phyloP scores from a whole-genome alignment of 345 rosid species.

The Rubroshorea leprosula region DNA sequence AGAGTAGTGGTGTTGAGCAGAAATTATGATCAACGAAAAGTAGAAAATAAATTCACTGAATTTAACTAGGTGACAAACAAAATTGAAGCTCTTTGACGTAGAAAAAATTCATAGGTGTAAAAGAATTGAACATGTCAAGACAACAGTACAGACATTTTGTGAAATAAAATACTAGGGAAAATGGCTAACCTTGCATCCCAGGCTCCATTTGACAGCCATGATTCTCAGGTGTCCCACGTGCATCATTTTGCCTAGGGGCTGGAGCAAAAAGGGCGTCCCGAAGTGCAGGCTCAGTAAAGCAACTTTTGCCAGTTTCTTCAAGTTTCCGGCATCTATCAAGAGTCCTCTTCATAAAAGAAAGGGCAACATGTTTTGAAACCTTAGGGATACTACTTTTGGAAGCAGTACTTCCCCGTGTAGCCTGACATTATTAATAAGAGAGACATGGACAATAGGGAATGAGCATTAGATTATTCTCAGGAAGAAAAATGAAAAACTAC shows the following conservation, averaged over 20 bases:
- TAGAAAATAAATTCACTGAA: constrained; percentile 5
- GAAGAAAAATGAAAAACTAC: too few species aligned
- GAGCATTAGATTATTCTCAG: too few species aligned
- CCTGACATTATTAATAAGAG: constrained; percentile 31
- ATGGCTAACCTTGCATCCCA: constrained; percentile 32
- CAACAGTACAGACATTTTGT: not conserved
- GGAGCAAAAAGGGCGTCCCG: constrained; percentile 37
- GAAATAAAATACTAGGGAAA: not conserved
- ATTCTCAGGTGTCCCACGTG: constrained; percentile 16
- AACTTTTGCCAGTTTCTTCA: constrained; percentile 49
- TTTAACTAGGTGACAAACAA: not conserved
- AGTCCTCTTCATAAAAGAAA: constrained; percentile 45
- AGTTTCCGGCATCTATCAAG: constrained; percentile 49
- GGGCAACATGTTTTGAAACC: constrained; percentile 46
- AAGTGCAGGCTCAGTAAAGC: constrained; percentile 47
- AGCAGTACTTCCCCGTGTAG: constrained; percentile 39
- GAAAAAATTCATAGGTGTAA: not conserved
- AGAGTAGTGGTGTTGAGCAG: not conserved
- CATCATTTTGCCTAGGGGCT: constrained; percentile 20
- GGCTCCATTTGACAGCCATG: constrained; percentile 13
- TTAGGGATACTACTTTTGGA: constrained; percentile 34
- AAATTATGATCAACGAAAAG: not conserved
- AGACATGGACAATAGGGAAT: not conserved
- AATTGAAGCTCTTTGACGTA: not conserved
- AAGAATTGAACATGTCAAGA: too few species aligned